Conservation (phyloP, 192 early-diverging fungal genomes). For the Coemansia sp. region DNA sequence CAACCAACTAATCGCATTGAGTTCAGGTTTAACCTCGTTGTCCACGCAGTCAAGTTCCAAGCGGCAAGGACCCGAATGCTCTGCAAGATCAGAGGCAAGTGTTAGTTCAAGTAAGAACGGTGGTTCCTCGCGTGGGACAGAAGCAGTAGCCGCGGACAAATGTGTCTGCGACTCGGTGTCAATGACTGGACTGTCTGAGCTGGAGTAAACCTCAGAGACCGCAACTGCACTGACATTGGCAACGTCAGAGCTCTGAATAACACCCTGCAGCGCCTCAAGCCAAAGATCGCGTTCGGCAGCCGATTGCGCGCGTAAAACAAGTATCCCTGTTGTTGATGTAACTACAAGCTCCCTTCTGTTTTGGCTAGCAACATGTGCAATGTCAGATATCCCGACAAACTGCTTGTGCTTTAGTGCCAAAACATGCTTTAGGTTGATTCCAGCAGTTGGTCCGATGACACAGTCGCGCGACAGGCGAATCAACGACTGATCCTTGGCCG, state of each 20-base stretch:
- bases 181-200: background rate
- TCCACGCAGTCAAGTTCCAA: background rate
- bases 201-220: background rate
- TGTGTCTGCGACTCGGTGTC: background rate
- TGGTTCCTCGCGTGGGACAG: background rate
- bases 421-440: slow-evolving; percentile 9
- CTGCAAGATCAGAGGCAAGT: background rate
- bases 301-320: slow-evolving; percentile 36
- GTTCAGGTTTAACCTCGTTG: background rate
- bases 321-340: slow-evolving; percentile 8
- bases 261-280: slow-evolving; percentile 16
- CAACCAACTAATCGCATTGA: slow-evolving; percentile 25
- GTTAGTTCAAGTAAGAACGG: slow-evolving; percentile 12
- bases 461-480: background rate
- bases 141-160: background rate
- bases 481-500: background rate
- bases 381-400: slow-evolving; percentile 13
- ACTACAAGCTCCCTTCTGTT: slow-evolving; percentile 32
- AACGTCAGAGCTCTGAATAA: background rate
- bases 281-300: slow-evolving; percentile 27
- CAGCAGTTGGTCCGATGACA: slow-evolving; percentile 28
- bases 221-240: background rate
- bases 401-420: slow-evolving; percentile 22
- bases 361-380: slow-evolving; percentile 19
- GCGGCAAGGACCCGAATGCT: background rate